These are phyloP conservation scores for Septoria linicola DNA, from an alignment of 2,329 filamentous ascomycete species.

Conservation along the genomic window DNA sequence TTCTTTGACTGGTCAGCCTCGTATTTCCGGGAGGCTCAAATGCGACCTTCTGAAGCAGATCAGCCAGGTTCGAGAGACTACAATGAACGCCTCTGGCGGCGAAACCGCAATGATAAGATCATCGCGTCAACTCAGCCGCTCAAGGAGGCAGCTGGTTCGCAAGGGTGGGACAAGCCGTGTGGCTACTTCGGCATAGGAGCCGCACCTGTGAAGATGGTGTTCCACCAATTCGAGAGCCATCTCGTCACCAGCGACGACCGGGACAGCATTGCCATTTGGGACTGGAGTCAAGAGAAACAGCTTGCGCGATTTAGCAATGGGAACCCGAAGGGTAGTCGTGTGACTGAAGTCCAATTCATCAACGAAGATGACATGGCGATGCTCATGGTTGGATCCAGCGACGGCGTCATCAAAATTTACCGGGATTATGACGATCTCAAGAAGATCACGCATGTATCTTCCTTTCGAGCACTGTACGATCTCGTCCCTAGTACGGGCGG, in stretches of 20 bases:
- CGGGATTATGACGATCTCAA: slow-evolving; percentile 80
- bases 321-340: slow-evolving; percentile 85
- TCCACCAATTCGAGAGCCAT: slow-evolving; percentile 97
- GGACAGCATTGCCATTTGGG: slow-evolving; percentile 86
- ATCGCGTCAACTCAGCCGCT: slow-evolving; percentile 89
- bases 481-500: slow-evolving; percentile 83
- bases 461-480: slow-evolving; percentile 89
- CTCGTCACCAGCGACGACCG: slow-evolving; percentile 89
- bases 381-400: slow-evolving; percentile 90
- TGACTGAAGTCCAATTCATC: slow-evolving; percentile 94
- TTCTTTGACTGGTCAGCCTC: slow-evolving; percentile 95
- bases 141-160: slow-evolving; percentile 80
- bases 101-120: slow-evolving; percentile 88
- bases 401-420: slow-evolving; percentile 91
- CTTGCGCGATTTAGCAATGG: slow-evolving; percentile 89
- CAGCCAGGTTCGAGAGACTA: slow-evolving; percentile 96
- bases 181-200: slow-evolving; percentile 85
- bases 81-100: slow-evolving; percentile 89
- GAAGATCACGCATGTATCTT: slow-evolving; percentile 79
- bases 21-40: slow-evolving; percentile 97
- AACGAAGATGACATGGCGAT: slow-evolving; percentile 97
- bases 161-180: slow-evolving; percentile 80
- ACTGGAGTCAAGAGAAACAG: slow-evolving; percentile 76
- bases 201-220: slow-evolving; percentile 88
- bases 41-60: slow-evolving; percentile 93